Conservation (phyloP, 257 asterid species). For the Solanum ossicruentum region DNA sequence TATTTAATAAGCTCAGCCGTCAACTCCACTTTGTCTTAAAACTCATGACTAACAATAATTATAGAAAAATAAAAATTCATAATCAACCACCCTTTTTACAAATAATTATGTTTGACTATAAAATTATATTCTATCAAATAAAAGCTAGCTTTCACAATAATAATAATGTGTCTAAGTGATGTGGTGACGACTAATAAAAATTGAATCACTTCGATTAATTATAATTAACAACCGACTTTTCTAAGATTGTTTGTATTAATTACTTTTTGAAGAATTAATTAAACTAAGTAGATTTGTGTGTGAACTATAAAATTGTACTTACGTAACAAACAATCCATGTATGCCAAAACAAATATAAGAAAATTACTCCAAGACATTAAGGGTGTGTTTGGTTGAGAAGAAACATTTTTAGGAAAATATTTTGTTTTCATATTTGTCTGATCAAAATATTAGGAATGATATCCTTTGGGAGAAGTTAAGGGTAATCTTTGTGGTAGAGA, state of each 20-base stretch:
- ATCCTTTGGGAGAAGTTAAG: too few species aligned
- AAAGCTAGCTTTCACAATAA: neutral
- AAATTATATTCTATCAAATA: neutral
- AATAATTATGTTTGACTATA: neutral
- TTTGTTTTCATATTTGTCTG: too few species aligned
- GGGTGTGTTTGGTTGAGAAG: too few species aligned
- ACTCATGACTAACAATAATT: neutral
- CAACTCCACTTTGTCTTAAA: neutral
- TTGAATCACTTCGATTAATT: neutral
- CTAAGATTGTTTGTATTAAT: neutral
- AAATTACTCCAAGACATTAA: neutral
- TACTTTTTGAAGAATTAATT: neutral
- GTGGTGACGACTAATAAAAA: neutral
- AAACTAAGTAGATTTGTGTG: neutral
- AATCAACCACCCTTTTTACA: neutral
- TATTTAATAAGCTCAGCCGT: neutral
- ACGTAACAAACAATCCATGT: neutral
- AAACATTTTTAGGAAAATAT: neutral
- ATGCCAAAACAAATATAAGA: neutral
- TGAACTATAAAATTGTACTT: neutral
- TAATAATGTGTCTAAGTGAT: neutral
- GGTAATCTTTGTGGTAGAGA: too few species aligned
- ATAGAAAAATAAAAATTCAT: neutral
- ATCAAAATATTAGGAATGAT: too few species aligned
- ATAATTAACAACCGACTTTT: neutral